Evolutionary conservation across 2,329 filamentous ascomycete species (phyloP).

Genomic region (Trichocomaceae sp.): DNA sequence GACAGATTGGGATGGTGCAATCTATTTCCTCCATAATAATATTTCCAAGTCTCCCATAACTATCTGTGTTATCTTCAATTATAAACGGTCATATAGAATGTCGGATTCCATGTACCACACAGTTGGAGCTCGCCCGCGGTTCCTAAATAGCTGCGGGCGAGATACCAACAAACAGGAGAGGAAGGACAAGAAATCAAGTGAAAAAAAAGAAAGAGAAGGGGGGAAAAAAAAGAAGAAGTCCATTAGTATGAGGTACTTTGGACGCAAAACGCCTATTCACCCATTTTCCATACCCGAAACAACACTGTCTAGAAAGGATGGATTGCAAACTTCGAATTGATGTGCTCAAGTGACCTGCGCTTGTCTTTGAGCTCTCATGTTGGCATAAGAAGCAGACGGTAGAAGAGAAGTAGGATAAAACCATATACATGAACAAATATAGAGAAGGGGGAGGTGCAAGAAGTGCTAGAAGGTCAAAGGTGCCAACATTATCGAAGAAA

Average conservation of each 20-base stretch:
- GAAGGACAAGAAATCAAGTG: conserved; percentile 11
- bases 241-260: conserved; percentile 18
- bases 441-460: conserved; percentile 11
- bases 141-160: neutral
- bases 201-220: conserved; percentile 11
- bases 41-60: neutral
- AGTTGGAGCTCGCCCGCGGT: neutral
- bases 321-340: conserved; percentile 6
- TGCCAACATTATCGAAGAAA: conserved; percentile 15
- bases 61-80: neutral
- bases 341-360: conserved; percentile 8
- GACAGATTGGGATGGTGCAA: too few species aligned
- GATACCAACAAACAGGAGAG: neutral
- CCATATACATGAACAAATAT: conserved; percentile 38
- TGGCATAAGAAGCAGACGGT: conserved; percentile 8
- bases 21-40: neutral
- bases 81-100: conserved; percentile 1
- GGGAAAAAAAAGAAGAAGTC: conserved; percentile 21
- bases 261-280: conserved; percentile 13
- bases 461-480: conserved; percentile 2
- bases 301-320: conserved; percentile 11
- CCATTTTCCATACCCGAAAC: conserved; percentile 13
- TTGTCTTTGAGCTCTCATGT: conserved; percentile 1
- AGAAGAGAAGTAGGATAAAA: conserved; percentile 13
- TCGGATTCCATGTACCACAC: neutral